Evolutionary conservation across 805 yeast genomes (phyloP), one percentile per base, ranked within the genome.

Genomic region (Metschnikowia reukaufii): DNA sequence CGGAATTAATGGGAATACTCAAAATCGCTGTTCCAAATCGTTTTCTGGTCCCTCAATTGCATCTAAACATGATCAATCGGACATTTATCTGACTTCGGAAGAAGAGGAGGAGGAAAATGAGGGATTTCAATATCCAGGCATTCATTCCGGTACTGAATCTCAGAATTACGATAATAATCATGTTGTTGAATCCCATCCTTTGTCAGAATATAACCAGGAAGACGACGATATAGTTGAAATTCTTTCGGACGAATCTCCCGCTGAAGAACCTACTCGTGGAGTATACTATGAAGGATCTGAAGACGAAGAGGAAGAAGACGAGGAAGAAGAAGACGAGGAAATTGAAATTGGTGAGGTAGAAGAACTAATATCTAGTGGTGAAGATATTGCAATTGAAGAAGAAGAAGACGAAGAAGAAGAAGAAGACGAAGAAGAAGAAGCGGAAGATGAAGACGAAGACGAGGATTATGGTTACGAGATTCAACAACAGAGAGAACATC

Each of bases 141-240:
- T 9, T 4, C 29, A 25, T 9, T 25, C 12, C 5, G 29, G 12
- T 13, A 9, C 12, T 2, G 5, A 13, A 25, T 25, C 29, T 4
- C 29, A 25, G 12, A 25, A 25, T 25, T 13, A 9, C 12, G 29
- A 9, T 25, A 4, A 25, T 3, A 9, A 13, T 25, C 12, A 25
- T 3, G 4, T 25, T 25, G 29, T 13, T 9, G 29, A 27, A 17
- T 2, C 7, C 7, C 16, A 10, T n/a, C 17, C 15, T 31, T 8
- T n/a, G 2, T 13, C 18, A 13, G 35, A 15, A 9, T 18, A 39
- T 17, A 12, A 13, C 6, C 34, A 12, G 23, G 25, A 27, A 18
- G 57, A 51, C 15, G 58, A 52, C 15, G 58, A 52, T 29, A 38
- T 45, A 8, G 49, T 51, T 1, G 56, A 52, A 25, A 48, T 50